These are phyloP conservation scores for rapeseed (Brassica napus) DNA, from an alignment of 345 rosid genomes.

Conservation along the genomic window DNA sequence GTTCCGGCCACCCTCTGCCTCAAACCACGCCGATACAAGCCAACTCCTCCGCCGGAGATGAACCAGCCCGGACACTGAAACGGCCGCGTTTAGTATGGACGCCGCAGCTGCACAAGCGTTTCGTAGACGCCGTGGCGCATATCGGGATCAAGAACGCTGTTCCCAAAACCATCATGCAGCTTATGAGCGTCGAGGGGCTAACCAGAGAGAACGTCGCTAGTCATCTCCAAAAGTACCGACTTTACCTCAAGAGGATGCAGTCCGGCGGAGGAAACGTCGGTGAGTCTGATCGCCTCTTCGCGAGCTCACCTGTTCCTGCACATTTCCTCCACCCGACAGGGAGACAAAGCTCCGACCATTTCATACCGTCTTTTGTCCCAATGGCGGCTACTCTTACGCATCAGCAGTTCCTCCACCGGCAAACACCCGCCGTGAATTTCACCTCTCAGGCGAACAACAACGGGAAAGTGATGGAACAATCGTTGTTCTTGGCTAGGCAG, in stretches of 20 bases:
- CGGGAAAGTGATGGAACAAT: no score
- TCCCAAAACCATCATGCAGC: slow-evolving; percentile 87
- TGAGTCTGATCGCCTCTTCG: slow-evolving; percentile 82
- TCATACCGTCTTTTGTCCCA: slow-evolving; percentile 62
- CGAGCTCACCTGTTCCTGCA: slow-evolving; percentile 84
- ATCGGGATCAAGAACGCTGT: slow-evolving; percentile 87
- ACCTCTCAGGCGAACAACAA: no score
- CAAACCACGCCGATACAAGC: slow-evolving; percentile 45
- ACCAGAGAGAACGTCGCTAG: slow-evolving; percentile 86
- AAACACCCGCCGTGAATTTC: no score
- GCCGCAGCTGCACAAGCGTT: slow-evolving; percentile 81
- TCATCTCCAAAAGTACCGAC: slow-evolving; percentile 77
- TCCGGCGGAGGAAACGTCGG: slow-evolving; percentile 49
- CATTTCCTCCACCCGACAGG: slow-evolving; percentile 74
- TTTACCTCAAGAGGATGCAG: slow-evolving; percentile 72
- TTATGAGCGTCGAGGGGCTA: slow-evolving; percentile 84
- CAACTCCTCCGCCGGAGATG: slow-evolving; percentile 63
- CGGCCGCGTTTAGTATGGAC: slow-evolving; percentile 87
- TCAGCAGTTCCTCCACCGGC: slow-evolving; percentile 31
- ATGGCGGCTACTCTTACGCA: slow-evolving; percentile 60
- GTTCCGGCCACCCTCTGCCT: slow-evolving; percentile 27
- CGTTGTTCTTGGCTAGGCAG: slow-evolving; percentile 24
- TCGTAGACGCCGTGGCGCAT: slow-evolving; percentile 84
- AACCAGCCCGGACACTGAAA: slow-evolving; percentile 70
- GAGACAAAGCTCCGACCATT: slow-evolving; percentile 64